These are phyloP conservation scores for Fusarium sp. DNA, from an alignment of 2,329 filamentous ascomycete genomes.

Conservation along the genomic window DNA sequence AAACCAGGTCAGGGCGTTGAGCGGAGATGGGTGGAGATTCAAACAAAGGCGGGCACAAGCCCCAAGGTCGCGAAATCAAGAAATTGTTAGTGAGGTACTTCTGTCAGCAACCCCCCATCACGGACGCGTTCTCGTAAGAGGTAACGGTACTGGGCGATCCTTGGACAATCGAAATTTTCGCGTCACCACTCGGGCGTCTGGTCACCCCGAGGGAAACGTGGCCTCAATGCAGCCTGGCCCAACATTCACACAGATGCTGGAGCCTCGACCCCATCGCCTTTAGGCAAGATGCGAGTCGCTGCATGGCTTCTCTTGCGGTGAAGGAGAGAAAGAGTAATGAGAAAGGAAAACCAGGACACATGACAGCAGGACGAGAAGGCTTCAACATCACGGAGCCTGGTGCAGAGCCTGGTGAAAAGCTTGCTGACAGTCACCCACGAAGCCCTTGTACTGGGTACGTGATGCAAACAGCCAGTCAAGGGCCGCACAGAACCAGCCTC, in stretches of 20 bases:
- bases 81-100: conserved; percentile 56
- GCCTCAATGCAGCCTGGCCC: conserved; percentile 24
- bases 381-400: conserved; percentile 24
- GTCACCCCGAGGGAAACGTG: conserved; percentile 29
- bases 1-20: conserved; percentile 7
- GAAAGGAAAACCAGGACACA: neutral
- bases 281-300: neutral
- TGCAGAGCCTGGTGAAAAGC: conserved; percentile 8
- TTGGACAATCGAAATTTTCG: conserved; percentile 46
- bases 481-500: conserved; percentile 46
- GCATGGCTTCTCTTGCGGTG: neutral
- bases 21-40: conserved; percentile 20
- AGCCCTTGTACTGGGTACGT: conserved; percentile 39
- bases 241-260: neutral
- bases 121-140: conserved; percentile 40
- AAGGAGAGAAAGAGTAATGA: neutral
- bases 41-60: conserved; percentile 8
- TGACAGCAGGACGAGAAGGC: conserved; percentile 2
- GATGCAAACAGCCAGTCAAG: conserved; percentile 44
- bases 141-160: conserved; percentile 45
- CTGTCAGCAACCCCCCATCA: conserved; percentile 25
- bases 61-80: conserved; percentile 16
- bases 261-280: neutral
- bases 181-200: conserved; percentile 39
- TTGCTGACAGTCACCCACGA: conserved; percentile 8